Percentiles rank a stretch among this genome's conserved stretches.
These are phyloP conservation scores for Ceratocystis eucalypticola DNA, from an alignment of 2,329 filamentous ascomycete species.

Conservation along the genomic window DNA sequence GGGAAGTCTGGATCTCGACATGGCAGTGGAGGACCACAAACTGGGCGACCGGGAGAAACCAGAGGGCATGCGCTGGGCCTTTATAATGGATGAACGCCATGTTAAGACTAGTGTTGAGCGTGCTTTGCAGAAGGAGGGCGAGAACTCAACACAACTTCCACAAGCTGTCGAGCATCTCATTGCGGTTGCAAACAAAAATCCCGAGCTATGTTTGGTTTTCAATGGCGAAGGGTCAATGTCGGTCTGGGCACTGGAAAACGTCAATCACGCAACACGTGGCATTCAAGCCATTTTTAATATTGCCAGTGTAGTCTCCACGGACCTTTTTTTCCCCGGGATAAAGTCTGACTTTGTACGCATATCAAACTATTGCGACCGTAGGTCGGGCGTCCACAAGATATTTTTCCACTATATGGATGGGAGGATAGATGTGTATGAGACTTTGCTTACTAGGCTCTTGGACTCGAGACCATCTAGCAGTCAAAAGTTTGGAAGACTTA, in stretches of 20 bases:
- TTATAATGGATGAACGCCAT: slow-evolving; percentile 70
- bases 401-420: slow-evolving; percentile 78
- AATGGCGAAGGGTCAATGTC: slow-evolving; percentile 79
- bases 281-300: slow-evolving; percentile 70
- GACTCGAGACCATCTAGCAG: slow-evolving; percentile 42
- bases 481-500: slow-evolving; percentile 45
- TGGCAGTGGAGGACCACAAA: slow-evolving; percentile 45
- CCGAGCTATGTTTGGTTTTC: slow-evolving; percentile 76
- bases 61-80: slow-evolving; percentile 46
- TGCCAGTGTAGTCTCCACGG: slow-evolving; percentile 53
- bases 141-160: slow-evolving; percentile 24
- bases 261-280: slow-evolving; percentile 55
- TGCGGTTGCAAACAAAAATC: slow-evolving; percentile 68
- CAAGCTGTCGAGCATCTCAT: slow-evolving; percentile 65
- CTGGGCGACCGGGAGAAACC: slow-evolving; percentile 22
- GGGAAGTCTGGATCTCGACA: slow-evolving; percentile 62
- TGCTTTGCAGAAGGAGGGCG: slow-evolving; percentile 42
- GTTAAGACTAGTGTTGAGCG: slow-evolving; percentile 65
- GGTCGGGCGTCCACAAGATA: slow-evolving; percentile 32
- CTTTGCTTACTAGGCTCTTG: slow-evolving; percentile 64
- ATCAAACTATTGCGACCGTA: slow-evolving; percentile 6
- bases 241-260: slow-evolving; percentile 82
- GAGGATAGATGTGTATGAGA: slow-evolving; percentile 67
- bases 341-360: slow-evolving; percentile 8
- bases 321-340: slow-evolving; percentile 35